Percentiles rank a stretch among this genome's conserved stretches.
Evolutionary conservation across 768 basidiomycete species (phyloP).

Genomic region (Cystobasidium tubakii): DNA sequence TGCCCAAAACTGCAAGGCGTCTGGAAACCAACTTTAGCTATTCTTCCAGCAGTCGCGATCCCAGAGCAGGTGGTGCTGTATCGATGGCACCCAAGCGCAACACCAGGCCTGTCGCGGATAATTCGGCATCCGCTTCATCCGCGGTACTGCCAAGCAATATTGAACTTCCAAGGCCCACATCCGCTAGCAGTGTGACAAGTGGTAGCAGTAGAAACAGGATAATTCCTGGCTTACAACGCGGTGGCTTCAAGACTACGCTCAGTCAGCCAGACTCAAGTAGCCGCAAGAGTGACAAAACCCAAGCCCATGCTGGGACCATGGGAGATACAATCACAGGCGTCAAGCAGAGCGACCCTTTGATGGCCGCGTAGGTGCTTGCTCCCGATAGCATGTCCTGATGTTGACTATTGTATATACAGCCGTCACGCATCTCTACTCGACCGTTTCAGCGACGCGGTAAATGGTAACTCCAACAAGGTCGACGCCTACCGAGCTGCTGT

Average conservation of each 20-base stretch:
- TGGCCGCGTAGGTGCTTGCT: conserved; percentile 21
- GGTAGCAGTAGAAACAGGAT: conserved; percentile 7
- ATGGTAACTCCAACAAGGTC: conserved; percentile 49
- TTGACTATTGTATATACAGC: conserved; percentile 50
- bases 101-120: background rate
- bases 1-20: conserved; percentile 63
- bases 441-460: conserved; percentile 55
- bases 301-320: background rate
- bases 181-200: background rate
- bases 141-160: background rate
- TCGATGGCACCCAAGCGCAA: conserved; percentile 9
- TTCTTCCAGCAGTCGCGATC: conserved; percentile 31
- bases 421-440: conserved; percentile 62
- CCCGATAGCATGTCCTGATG: background rate
- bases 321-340: conserved; percentile 25
- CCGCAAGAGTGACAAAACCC: background rate
- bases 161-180: background rate
- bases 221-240: conserved; percentile 24
- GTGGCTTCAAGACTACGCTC: conserved; percentile 29
- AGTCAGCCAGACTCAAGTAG: background rate
- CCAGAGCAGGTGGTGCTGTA: conserved; percentile 23
- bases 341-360: conserved; percentile 23
- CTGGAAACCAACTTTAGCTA: conserved; percentile 58
- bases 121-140: conserved; percentile 38
- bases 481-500: conserved; percentile 52